These are phyloP conservation scores for Sugiyamaella japonica DNA, from an alignment of 1,139 yeast species.

Conservation along the genomic window DNA sequence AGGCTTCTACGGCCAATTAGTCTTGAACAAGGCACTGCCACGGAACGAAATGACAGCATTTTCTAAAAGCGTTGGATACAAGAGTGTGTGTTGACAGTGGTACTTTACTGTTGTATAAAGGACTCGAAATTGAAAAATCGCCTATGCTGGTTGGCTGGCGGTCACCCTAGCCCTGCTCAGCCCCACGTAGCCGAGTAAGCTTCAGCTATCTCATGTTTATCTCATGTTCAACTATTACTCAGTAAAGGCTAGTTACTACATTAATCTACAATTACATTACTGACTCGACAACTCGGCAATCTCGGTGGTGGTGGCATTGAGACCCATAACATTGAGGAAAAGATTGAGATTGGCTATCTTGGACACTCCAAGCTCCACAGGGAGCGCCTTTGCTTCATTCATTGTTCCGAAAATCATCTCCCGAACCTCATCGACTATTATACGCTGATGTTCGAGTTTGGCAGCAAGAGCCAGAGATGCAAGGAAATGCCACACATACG, in stretches of 20 bases:
- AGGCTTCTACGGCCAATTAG: conserved; percentile 8
- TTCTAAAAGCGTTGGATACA: neutral
- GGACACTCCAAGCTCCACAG: conserved; percentile 53
- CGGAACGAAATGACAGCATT: conserved; percentile 10
- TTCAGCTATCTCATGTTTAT: no score
- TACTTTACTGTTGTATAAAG: neutral
- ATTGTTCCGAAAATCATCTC: conserved; percentile 91
- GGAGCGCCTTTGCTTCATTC: conserved; percentile 72
- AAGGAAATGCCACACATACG: conserved; percentile 95
- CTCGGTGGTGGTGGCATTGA: conserved; percentile 67
- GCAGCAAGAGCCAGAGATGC: conserved; percentile 95
- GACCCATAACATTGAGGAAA: conserved; percentile 95
- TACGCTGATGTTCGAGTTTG: conserved; percentile 87
- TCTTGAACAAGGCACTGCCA: conserved; percentile 5
- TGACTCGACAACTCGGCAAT: conserved; percentile 37
- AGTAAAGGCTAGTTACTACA: no score
- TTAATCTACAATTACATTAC: conserved; percentile 1
- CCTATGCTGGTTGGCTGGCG: conserved; percentile 9
- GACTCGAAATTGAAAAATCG: neutral
- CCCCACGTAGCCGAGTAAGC: no score
- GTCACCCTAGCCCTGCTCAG: neutral
- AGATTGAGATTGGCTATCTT: conserved; percentile 81
- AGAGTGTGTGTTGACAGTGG: no score
- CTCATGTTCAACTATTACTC: no score
- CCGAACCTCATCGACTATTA: conserved; percentile 91